Evolutionary conservation across 306 rosid genomes (phyloP), one percentile per base, ranked within the genome.

Genomic region (Albizia julibrissin): DNA sequence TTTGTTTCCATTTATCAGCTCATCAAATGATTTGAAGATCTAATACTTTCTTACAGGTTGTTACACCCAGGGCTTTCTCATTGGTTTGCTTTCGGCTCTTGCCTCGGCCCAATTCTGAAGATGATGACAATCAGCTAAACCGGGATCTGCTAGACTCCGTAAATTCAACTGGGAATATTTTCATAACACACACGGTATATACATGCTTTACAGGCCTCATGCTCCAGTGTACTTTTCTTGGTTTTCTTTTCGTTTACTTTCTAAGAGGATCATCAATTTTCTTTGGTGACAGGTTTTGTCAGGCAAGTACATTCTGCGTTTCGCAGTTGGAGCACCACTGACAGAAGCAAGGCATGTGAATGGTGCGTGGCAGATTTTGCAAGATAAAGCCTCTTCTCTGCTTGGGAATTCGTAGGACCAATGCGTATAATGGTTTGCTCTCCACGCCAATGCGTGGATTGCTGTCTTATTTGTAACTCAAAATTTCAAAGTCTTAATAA

Each of bases 281-380:
- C n/a, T 76, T 74, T 78, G 40, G 40, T 37, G 40, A 90, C 93
- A 95, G 99, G 96, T 90, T 39, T 83, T 93, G 52, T 91, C 96
- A 18, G 98, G 93, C n/a, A 87, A 86, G 33, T 92, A 85, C 88
- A 46, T 89, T 73, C 89, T 95, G 40, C 94, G 98, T 34, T 70
- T 93, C 31, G 97, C 93, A 1, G 88, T 95, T n/a, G 99, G 99
- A 85, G 97, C 98, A 69, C 99, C 99, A 56, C 82, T 95, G 92
- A 95, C 98, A 14, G 97, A 93, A 88, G 86, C 79, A 88, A 89
- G 88, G 75, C 99, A 93, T 79, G 89, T 95, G 73, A 34, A 21
- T 68, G 84, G 80, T n/a, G 95, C 98, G 3, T 95, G 99, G 98
- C 84, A 80, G 85, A 78, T 89, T 68, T 78, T 92, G 82, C 96